Percentiles rank a stretch among this genome's conserved stretches.
Conservation (phyloP, 768 basidiomycete genomes). For the Lentinula detonsa region DNA sequence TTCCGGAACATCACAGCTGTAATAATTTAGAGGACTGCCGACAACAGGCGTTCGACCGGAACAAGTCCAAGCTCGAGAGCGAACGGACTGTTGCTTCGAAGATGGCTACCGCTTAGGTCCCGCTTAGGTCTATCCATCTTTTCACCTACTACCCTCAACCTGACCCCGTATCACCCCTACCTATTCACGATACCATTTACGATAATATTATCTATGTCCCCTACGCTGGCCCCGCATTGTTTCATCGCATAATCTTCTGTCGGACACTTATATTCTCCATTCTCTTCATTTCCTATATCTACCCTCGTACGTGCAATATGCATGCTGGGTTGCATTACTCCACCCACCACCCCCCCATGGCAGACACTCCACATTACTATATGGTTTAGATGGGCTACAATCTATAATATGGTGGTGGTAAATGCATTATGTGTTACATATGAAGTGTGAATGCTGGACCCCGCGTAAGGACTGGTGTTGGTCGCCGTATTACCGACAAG, state of each 20-base stretch:
- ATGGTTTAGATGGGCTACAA: background rate
- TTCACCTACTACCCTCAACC: background rate
- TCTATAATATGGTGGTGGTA: background rate
- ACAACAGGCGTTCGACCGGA: conserved; percentile 82
- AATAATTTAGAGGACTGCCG: conserved; percentile 78
- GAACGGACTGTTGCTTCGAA: conserved; percentile 84
- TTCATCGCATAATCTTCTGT: background rate
- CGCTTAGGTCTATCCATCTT: conserved; percentile 32
- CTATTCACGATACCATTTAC: background rate
- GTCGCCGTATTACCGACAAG: too few relatives aligned
- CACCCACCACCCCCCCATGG: background rate
- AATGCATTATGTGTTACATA: background rate
- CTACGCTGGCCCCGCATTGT: background rate
- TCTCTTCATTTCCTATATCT: background rate
- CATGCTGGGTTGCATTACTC: background rate
- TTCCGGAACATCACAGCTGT: conserved; percentile 87
- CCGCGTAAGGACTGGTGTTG: too few relatives aligned
- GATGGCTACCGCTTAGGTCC: conserved; percentile 65
- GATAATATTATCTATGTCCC: background rate
- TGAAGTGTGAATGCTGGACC: too few relatives aligned
- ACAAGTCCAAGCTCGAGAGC: conserved; percentile 83
- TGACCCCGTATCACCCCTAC: background rate
- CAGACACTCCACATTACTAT: background rate
- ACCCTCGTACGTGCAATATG: background rate
- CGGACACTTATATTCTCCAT: background rate